Conservation (phyloP, 169 alveolate species). For the Plasmodium berghei region DNA sequence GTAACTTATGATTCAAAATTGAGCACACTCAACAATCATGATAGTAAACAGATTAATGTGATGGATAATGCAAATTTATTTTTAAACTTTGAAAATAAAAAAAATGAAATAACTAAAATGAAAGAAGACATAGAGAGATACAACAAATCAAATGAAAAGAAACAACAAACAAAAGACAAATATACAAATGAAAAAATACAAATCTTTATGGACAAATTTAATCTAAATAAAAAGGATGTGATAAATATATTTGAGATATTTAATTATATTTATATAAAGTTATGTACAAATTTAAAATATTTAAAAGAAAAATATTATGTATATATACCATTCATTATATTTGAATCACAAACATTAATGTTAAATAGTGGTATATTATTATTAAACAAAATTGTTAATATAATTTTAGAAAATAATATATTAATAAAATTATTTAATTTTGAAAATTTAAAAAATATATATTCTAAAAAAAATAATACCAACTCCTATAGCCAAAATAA, state of each 20-base stretch:
- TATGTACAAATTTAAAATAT: constrained; percentile 22
- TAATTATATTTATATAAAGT: constrained; percentile 33
- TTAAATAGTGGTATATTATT: constrained; percentile 32
- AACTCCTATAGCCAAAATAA: background rate
- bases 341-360: constrained; percentile 58
- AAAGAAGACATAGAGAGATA: background rate
- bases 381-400: constrained; percentile 16
- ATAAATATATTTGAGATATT: constrained; percentile 26
- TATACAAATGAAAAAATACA: constrained; percentile 4
- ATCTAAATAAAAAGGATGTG: constrained; percentile 1
- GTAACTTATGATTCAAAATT: background rate
- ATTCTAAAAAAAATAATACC: background rate
- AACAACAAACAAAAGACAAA: background rate
- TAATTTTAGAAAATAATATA: constrained; percentile 24
- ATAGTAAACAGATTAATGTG: background rate
- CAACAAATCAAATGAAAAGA: background rate
- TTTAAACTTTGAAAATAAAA: background rate
- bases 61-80: background rate
- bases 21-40: background rate
- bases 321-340: constrained; percentile 61
- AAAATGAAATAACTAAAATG: background rate
- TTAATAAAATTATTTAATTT: constrained; percentile 35
- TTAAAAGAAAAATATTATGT: constrained; percentile 61
- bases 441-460: background rate
- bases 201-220: constrained; percentile 32